A percentile compares a stretch with the other conserved stretches of the same genome.
Evolutionary conservation across 2,329 filamentous ascomycete genomes (phyloP).

Genomic region (Onygena corvina): DNA sequence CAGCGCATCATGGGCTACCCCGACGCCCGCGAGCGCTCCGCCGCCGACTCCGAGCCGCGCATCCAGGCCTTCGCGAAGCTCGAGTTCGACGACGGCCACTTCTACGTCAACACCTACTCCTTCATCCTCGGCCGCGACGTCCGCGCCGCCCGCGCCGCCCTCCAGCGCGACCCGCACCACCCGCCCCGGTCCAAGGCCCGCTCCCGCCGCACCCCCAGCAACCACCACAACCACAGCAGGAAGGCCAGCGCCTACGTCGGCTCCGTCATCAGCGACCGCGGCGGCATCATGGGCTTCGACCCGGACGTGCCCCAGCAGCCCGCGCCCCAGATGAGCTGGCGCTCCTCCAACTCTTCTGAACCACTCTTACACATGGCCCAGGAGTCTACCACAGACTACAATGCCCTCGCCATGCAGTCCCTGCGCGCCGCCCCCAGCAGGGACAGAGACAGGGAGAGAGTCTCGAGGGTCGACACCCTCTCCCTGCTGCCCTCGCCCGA

Average conservation of each 20-base stretch:
- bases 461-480: conserved; percentile 36
- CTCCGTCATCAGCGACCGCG: conserved; percentile 44
- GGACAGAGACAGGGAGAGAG: too few relatives aligned
- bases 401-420: conserved; percentile 37
- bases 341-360: conserved; percentile 39
- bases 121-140: conserved; percentile 53
- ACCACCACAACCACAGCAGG: conserved; percentile 34
- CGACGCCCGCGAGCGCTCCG: conserved; percentile 26
- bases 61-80: conserved; percentile 53
- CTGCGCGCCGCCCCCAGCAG: conserved; percentile 26
- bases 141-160: conserved; percentile 38
- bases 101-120: conserved; percentile 52
- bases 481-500: conserved; percentile 40
- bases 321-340: conserved; percentile 32
- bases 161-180: conserved; percentile 35
- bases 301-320: conserved; percentile 32
- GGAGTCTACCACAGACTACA: conserved; percentile 30
- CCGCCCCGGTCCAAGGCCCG: conserved; percentile 34
- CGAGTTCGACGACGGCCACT: conserved; percentile 53
- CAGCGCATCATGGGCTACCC: conserved; percentile 17
- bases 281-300: conserved; percentile 43
- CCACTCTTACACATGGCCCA: conserved; percentile 17
- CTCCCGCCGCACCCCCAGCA: conserved; percentile 35
- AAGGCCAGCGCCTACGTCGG: conserved; percentile 37
- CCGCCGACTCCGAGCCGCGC: conserved; percentile 32